Evolutionary conservation across 805 yeast genomes (phyloP).

Genomic region (Starmerella powellii): DNA sequence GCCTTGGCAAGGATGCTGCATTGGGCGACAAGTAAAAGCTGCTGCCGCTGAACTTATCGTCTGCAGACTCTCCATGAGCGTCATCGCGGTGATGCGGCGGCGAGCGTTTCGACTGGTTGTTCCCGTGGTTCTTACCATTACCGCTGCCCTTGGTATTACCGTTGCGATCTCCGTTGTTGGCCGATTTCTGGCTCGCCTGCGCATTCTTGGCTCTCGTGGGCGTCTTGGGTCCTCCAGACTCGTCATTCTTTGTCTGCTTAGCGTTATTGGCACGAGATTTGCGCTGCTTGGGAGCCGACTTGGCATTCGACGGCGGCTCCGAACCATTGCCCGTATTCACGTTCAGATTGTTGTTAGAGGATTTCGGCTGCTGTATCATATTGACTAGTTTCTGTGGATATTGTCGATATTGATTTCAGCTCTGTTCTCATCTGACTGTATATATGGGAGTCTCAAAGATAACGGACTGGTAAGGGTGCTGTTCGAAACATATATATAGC

Average conservation of each 20-base stretch:
- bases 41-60: constrained; percentile 19
- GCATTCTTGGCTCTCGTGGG: not conserved
- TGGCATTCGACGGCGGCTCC: not conserved
- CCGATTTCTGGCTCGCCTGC: not conserved
- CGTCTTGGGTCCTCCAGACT: not conserved
- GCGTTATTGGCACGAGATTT: not conserved
- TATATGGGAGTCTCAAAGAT: not conserved
- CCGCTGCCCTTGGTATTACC: not conserved
- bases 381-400: not conserved
- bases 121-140: not conserved
- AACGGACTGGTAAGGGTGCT: not conserved
- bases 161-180: not conserved
- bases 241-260: not conserved
- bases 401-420: not conserved
- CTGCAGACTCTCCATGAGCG: not conserved
- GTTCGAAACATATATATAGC: not conserved
- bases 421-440: constrained; percentile 13
- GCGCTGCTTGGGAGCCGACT: not conserved
- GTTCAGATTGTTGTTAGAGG: not conserved
- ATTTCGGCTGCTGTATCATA: constrained; percentile 5
- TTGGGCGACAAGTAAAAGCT: constrained; percentile 24
- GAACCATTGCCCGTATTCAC: not conserved
- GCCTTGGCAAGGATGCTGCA: constrained; percentile 22
- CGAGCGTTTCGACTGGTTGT: too few species aligned
- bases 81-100: too few species aligned